phyloP scores from a whole-genome alignment of 2,329 filamentous ascomycete species.

The Penicillium oxalicum region DNA sequence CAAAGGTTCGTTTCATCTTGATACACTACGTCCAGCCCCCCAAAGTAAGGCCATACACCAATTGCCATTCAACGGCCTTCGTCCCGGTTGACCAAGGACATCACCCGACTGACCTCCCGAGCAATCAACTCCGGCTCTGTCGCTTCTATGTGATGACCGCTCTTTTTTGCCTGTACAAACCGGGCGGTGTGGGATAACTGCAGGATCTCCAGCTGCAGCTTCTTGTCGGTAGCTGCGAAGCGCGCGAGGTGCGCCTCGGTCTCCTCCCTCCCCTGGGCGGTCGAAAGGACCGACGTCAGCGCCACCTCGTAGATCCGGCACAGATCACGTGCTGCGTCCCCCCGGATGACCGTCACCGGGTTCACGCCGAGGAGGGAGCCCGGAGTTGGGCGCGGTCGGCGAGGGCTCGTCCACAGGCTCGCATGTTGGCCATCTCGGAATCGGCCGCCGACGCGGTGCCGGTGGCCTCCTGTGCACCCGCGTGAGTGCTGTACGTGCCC shows the following conservation, averaged over 20 bases:
- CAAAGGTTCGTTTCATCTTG: too few species aligned
- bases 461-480: too few species aligned
- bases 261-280: conserved; percentile 23
- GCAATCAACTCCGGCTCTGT: conserved; percentile 33
- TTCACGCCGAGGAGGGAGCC: conserved; percentile 20
- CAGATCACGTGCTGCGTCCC: conserved; percentile 29
- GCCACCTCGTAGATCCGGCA: conserved; percentile 29
- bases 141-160: conserved; percentile 37
- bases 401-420: conserved; percentile 24
- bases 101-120: conserved; percentile 33
- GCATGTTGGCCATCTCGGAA: conserved; percentile 19
- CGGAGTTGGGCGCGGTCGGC: conserved; percentile 28
- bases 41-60: too few species aligned
- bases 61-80: too few species aligned
- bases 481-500: too few species aligned
- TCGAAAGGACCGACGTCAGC: conserved; percentile 30
- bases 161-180: conserved; percentile 29
- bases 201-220: conserved; percentile 30
- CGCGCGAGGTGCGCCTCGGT: conserved; percentile 27
- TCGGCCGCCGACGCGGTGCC: too few species aligned
- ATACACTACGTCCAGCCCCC: too few species aligned
- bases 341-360: conserved; percentile 35
- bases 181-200: conserved; percentile 25
- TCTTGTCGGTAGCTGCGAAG: conserved; percentile 24
- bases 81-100: background rate